Evolutionary conservation across 805 yeast species (phyloP).

Genomic region (Candida maesae): DNA sequence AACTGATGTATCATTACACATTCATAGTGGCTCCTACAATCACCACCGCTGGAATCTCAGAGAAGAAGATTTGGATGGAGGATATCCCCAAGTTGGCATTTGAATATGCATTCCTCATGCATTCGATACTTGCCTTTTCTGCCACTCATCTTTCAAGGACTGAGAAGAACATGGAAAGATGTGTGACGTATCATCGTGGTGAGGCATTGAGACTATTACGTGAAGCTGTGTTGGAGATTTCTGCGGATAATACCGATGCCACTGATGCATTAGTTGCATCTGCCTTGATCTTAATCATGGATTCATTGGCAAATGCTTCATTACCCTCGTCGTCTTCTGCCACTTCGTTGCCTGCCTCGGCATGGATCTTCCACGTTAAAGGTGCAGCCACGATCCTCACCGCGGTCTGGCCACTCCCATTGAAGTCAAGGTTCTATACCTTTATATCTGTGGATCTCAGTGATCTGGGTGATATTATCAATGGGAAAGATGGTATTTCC

Average conservation of each 20-base stretch:
- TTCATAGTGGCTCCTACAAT: constrained; percentile 82
- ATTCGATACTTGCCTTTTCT: constrained; percentile 82
- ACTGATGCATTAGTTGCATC: constrained; percentile 93
- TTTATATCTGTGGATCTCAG: constrained; percentile 84
- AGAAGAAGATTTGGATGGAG: constrained; percentile 77
- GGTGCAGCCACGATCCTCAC: constrained; percentile 95
- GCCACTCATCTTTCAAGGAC: constrained; percentile 87
- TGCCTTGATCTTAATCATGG: constrained; percentile 86
- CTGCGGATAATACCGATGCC: constrained; percentile 86
- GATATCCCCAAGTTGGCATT: constrained; percentile 89
- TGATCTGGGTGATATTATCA: constrained; percentile 69
- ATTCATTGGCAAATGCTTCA: constrained; percentile 91
- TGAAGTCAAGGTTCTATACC: constrained; percentile 59
- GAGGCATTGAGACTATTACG: constrained; percentile 78
- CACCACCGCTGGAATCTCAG: constrained; percentile 87
- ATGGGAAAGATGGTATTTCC: constrained; percentile 39
- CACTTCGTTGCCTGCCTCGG: constrained; percentile 77
- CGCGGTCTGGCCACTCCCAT: constrained; percentile 91
- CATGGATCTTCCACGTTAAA: constrained; percentile 96
- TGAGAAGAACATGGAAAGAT: constrained; percentile 70
- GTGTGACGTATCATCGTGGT: constrained; percentile 81
- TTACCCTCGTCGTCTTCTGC: constrained; percentile 29
- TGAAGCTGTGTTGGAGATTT: constrained; percentile 81
- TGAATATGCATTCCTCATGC: constrained; percentile 87
- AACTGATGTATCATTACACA: constrained; percentile 84